phyloP scores from a whole-genome alignment of 352 stramenopile species.

The Phytophthora megakarya region DNA sequence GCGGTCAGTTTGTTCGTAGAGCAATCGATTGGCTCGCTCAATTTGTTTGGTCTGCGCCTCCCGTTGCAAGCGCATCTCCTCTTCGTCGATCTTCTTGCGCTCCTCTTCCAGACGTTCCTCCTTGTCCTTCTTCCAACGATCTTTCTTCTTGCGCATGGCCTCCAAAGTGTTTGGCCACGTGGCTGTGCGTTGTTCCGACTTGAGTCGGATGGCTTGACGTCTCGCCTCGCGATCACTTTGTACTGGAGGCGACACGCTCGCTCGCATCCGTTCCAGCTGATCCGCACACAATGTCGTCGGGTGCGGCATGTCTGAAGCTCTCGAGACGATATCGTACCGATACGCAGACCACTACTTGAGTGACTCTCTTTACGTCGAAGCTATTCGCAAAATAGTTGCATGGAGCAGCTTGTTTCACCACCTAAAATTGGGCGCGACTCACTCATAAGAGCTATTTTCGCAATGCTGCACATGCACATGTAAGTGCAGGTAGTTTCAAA shows the following conservation, averaged over 20 bases:
- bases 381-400: too few relatives aligned
- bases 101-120: slow-evolving; percentile 82
- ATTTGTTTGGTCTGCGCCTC: slow-evolving; percentile 83
- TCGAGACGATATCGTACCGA: too few relatives aligned
- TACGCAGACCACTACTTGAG: too few relatives aligned
- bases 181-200: slow-evolving; percentile 81
- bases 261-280: slow-evolving; percentile 73
- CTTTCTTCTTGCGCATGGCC: slow-evolving; percentile 89
- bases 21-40: slow-evolving; percentile 77
- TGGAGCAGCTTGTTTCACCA: too few relatives aligned
- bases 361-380: too few relatives aligned
- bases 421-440: too few relatives aligned
- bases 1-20: slow-evolving; percentile 93
- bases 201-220: slow-evolving; percentile 64
- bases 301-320: slow-evolving; percentile 42
- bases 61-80: slow-evolving; percentile 77
- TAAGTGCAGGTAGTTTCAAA: too few relatives aligned
- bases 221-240: slow-evolving; percentile 74
- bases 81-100: slow-evolving; percentile 74
- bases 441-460: too few relatives aligned
- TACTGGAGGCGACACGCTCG: slow-evolving; percentile 65
- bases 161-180: slow-evolving; percentile 93
- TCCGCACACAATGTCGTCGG: slow-evolving; percentile 58
- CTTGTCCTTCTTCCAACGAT: slow-evolving; percentile 91
- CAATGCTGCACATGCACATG: too few relatives aligned